These are phyloP conservation scores for Citrus australasica DNA, from an alignment of 345 rosid genomes.

Conservation along the genomic window DNA sequence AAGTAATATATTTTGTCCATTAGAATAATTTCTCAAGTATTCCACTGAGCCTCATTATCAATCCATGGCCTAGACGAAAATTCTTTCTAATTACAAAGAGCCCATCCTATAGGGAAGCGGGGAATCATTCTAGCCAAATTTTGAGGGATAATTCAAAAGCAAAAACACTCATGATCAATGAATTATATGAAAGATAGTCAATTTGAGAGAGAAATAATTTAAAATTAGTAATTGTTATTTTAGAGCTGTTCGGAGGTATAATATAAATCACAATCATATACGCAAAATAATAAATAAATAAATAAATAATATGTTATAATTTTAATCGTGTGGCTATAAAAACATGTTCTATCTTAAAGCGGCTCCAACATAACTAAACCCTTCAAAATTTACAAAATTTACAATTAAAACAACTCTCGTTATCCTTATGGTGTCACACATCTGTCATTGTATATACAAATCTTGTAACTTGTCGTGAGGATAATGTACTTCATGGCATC, in stretches of 20 bases:
- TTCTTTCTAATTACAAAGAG: not conserved
- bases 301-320: too few relatives aligned
- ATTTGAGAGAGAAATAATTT: too few relatives aligned
- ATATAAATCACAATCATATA: too few relatives aligned
- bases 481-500: not conserved
- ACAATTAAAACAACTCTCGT: not conserved
- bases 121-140: not conserved
- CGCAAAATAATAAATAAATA: too few relatives aligned
- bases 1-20: slow-evolving; percentile 12
- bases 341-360: fast-evolving
- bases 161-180: not conserved
- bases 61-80: not conserved
- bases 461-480: not conserved
- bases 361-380: fast-evolving
- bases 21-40: not conserved
- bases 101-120: not conserved
- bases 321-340: fast-evolving
- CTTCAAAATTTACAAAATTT: not conserved
- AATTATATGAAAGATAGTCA: too few relatives aligned
- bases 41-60: slow-evolving; percentile 3
- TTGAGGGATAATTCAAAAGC: not conserved
- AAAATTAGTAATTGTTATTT: too few relatives aligned
- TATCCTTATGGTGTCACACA: slow-evolving; percentile 1
- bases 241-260: too few relatives aligned
- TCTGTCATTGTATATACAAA: not conserved